Evolutionary conservation across 495 filamentous ascomycete species (phyloP), one percentile per base, ranked within the genome.

Genomic region (Neurospora sp.): DNA sequence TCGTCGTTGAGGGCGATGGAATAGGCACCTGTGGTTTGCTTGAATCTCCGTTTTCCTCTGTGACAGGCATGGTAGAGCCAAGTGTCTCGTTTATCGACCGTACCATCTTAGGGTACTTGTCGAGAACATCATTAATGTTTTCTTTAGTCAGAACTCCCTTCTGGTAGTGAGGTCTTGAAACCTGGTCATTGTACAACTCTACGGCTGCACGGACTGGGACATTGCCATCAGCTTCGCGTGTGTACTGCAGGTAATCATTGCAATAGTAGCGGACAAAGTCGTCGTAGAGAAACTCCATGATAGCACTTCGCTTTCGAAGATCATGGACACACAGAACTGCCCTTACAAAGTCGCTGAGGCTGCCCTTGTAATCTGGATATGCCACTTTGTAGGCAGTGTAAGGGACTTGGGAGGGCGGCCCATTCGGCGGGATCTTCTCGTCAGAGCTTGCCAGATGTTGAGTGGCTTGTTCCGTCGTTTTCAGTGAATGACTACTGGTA

Each of bases 191-290:
- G 74, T 86, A 89, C 78, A 79, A 88, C 31, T 84, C 72, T 5
- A 83, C 76, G 3, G 83, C 80, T 12, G 77, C 78, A 4, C 86
- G 76, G 1, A 81, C 72, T 7, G 71, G 72, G 2, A 77, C 31
- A 0, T 73, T 27, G 9, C 69, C 27, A 8, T 78, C 78, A 3
- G 75, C 74, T 1, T 74, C 69, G 16, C n/a, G 38, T 37, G 85
- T 80, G 44, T 88, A 87, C 0, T 77, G 71, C 0, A 83, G 39
- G 71, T 84, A 88, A 1, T 83, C 82, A 2, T 77, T 73, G n/a
- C 80, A 78, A 74, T 84, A 85, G 5, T 84, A 82, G 16, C 85
- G 81, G 71, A 93, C 84, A 76, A 92, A 92, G 72, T 94, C 91
- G 77, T 94, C 92, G 80, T 89, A 93, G 0, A 91, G 74, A 46